A percentile compares a stretch with the other conserved stretches of the same genome.
Evolutionary conservation across 176 grass and related monocot genomes (phyloP).

Genomic region (Rhynchospora tenuis): DNA sequence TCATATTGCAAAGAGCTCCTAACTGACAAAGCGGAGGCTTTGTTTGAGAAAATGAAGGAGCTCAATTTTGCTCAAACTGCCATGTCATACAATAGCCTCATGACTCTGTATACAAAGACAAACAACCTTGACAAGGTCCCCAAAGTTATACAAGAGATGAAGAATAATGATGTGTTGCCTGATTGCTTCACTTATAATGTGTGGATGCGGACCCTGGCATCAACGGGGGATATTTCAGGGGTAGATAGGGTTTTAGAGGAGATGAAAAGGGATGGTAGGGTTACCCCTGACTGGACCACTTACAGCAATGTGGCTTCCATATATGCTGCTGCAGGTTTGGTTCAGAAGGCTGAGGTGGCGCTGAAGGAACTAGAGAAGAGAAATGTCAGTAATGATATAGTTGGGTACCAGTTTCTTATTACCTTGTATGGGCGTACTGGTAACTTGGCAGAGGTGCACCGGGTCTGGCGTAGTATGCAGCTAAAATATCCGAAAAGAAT

Average conservation of each 20-base stretch:
- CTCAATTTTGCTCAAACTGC: conserved; percentile 72
- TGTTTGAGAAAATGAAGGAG: conserved; percentile 89
- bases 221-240: conserved; percentile 50
- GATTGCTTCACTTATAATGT: conserved; percentile 91
- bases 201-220: conserved; percentile 85
- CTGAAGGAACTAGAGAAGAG: conserved; percentile 85
- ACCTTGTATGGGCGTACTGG: conserved; percentile 70
- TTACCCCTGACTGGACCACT: conserved; percentile 93
- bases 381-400: conserved; percentile 54
- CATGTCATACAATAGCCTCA: conserved; percentile 90
- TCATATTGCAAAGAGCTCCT: conserved; percentile 83
- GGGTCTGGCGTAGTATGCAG: conserved; percentile 83
- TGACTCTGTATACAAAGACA: conserved; percentile 72
- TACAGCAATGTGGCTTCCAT: conserved; percentile 96
- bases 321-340: conserved; percentile 58
- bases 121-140: conserved; percentile 67
- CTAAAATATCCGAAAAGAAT: conserved; percentile 38
- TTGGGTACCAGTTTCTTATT: conserved; percentile 90
- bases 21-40: conserved; percentile 56
- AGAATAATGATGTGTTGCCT: conserved; percentile 60
- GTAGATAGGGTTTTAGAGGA: conserved; percentile 93
- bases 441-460: conserved; percentile 83
- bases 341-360: conserved; percentile 74
- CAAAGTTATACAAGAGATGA: conserved; percentile 80
- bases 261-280: conserved; percentile 87